Percentiles rank a stretch among this genome's conserved stretches.
phyloP scores from a whole-genome alignment of 1,139 yeast species.

The Eremothecium gossypii region DNA sequence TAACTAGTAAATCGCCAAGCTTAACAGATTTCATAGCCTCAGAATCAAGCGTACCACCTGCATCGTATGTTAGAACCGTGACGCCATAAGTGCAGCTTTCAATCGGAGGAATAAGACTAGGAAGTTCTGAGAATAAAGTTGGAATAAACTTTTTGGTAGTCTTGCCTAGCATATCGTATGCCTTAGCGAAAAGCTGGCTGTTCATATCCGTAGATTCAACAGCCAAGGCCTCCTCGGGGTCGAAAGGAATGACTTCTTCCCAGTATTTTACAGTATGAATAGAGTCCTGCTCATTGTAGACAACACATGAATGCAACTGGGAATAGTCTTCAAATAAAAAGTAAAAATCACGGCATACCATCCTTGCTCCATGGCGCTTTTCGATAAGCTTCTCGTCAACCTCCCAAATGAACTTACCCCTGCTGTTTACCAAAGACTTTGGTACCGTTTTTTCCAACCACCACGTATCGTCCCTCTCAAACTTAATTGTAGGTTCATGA shows the following conservation, averaged over 20 bases:
- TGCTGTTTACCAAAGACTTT: constrained; percentile 34
- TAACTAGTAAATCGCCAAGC: constrained; percentile 77
- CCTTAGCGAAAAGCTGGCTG: constrained; percentile 34
- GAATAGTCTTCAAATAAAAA: constrained; percentile 67
- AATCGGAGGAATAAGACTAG: constrained; percentile 44
- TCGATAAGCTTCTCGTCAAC: constrained; percentile 48
- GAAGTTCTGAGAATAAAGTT: constrained; percentile 19
- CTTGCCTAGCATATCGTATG: constrained; percentile 37
- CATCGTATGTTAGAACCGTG: constrained; percentile 49
- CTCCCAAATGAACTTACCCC: constrained; percentile 44
- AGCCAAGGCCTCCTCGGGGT: constrained; percentile 33
- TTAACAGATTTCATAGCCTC: constrained; percentile 32
- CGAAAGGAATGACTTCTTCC: constrained; percentile 15
- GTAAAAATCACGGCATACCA: constrained; percentile 58
- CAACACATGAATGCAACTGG: constrained; percentile 45
- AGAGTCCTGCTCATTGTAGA: constrained; percentile 51
- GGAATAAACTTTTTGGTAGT: constrained; percentile 27
- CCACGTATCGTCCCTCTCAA: constrained; percentile 31
- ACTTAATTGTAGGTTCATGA: constrained; percentile 16
- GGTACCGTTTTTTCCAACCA: constrained; percentile 46
- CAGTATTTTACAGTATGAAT: constrained; percentile 38
- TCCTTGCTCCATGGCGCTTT: constrained; percentile 49
- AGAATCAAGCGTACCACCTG: constrained; percentile 50
- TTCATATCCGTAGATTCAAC: constrained; percentile 43
- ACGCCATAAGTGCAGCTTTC: constrained; percentile 69